Evolutionary conservation across 228 moss, liverwort and hornwort species (phyloP).

Genomic region (Sphagnum fallax): DNA sequence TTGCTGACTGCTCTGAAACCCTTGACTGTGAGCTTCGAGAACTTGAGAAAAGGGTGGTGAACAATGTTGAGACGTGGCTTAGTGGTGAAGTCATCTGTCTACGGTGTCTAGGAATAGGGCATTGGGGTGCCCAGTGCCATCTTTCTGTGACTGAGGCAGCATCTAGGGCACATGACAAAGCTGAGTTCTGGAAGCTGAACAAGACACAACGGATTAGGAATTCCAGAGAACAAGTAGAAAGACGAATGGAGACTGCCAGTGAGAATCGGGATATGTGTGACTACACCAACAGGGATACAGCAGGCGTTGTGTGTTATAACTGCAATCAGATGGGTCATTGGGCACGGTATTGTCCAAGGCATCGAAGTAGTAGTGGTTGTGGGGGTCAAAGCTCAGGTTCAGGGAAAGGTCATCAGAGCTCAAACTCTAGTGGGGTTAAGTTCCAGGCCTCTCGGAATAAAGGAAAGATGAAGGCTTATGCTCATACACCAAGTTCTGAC

Average conservation of each 20-base stretch:
- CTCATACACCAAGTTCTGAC: not conserved
- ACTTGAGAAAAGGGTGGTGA: not conserved
- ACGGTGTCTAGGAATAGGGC: slow-evolving; percentile 6
- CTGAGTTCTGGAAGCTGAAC: not conserved
- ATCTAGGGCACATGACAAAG: slow-evolving; percentile 5
- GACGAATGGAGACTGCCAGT: not conserved
- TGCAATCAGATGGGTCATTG: slow-evolving; percentile 8
- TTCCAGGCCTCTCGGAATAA: not conserved
- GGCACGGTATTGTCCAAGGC: slow-evolving; percentile 5
- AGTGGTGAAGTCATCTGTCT: slow-evolving; percentile 3
- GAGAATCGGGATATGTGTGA: not conserved
- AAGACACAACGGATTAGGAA: slow-evolving; percentile 2
- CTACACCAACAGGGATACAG: not conserved
- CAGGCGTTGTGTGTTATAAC: slow-evolving; percentile 8
- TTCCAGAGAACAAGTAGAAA: not conserved
- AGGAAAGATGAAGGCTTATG: not conserved
- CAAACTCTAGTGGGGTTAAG: slow-evolving; percentile 3
- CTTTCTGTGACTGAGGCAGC: slow-evolving; percentile 7
- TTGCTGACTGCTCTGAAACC: slow-evolving; percentile 6
- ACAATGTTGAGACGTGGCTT: not conserved
- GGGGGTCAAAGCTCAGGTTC: slow-evolving; percentile 9
- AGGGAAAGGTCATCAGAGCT: slow-evolving; percentile 3
- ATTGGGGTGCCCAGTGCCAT: slow-evolving; percentile 10
- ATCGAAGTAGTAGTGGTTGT: slow-evolving; percentile 5
- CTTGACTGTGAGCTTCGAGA: slow-evolving; percentile 12